Base-by-base conservation (phyloP, 768 basidiomycete genomes). In the Hygrocybe coccinea region DNA sequence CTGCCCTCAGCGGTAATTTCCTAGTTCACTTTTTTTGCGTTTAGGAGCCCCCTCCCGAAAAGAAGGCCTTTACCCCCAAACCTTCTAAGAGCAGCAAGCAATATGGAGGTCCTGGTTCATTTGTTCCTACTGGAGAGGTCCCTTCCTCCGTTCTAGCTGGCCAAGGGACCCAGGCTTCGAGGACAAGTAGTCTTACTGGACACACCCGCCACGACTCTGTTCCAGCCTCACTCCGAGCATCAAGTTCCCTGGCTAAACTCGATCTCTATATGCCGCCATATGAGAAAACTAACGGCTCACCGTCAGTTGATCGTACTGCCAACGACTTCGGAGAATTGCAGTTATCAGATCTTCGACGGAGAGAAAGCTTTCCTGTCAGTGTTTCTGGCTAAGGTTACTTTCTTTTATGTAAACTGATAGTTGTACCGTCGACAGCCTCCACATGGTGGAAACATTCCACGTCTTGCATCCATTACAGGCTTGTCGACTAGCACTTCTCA, bases 41-140 rank as follows among this genome's bases (percentile, higher is more conserved):
- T 44, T 60, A 91, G 90, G 90, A 87, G 70, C 84, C 86, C 35
- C 77, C 86, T 5, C 91, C 89, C n/a, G 81, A 81, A 61, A 90
- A 87, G 71, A 87, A 83, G 60, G 58, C 69, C 3, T 24, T 25
- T 34, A 8, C 75, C 11, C 69, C 77, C 34, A 84, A 81, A 62
- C 70, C 77, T 19, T 72, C 75, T 6, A 77, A 77, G 57, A 74
- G 67, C 54, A 78, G 76, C 59, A 82, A 78, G 56, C 82, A 86
- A 48, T 92, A 92, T 60, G 87, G 83, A 22, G 91, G 91, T 0
- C 86, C 86, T 7, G 91, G 91, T 48, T 81, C 79, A 33, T 92
- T 92, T 64, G 73, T 82, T 6, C 83, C 89, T 2, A 69, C 76
- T 15, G 79, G 76, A 19, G 74, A 76, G 34, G 43, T 61, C 53